phyloP scores from a whole-genome alignment of 202 grass and related monocot species.

The Dendrocalamus latiflorus region DNA sequence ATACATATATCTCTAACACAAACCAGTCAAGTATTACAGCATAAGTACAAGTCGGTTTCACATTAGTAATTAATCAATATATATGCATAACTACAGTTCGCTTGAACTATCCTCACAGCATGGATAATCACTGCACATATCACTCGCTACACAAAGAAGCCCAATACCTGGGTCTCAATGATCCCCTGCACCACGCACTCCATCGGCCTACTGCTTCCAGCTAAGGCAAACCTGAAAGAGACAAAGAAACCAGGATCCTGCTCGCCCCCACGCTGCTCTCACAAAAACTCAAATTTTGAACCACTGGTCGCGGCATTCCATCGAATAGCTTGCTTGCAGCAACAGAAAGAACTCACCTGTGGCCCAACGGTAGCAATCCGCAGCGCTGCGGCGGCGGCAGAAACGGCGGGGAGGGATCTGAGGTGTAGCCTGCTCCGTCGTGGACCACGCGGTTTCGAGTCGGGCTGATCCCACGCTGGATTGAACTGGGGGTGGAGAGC shows the following conservation, averaged over 20 bases:
- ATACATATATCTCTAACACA: no score
- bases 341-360: not conserved
- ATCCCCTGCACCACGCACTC: slow-evolving; percentile 91
- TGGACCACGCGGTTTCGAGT: not conserved
- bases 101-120: not conserved
- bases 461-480: not conserved
- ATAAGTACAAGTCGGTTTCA: not conserved
- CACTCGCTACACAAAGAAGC: not conserved
- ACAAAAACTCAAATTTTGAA: not conserved
- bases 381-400: not conserved
- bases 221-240: not conserved
- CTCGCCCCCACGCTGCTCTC: not conserved
- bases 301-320: not conserved
- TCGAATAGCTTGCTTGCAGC: not conserved
- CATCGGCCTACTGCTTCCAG: slow-evolving; percentile 19
- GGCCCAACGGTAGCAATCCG: not conserved
- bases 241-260: not conserved
- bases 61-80: not conserved
- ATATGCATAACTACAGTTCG: not conserved
- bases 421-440: not conserved
- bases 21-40: not conserved
- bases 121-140: not conserved
- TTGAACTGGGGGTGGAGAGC: not conserved
- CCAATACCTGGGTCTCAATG: slow-evolving; percentile 72
- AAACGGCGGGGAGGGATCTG: not conserved